Conservation (phyloP, 73 alveolate species). For the Effrenium voratum region DNA sequence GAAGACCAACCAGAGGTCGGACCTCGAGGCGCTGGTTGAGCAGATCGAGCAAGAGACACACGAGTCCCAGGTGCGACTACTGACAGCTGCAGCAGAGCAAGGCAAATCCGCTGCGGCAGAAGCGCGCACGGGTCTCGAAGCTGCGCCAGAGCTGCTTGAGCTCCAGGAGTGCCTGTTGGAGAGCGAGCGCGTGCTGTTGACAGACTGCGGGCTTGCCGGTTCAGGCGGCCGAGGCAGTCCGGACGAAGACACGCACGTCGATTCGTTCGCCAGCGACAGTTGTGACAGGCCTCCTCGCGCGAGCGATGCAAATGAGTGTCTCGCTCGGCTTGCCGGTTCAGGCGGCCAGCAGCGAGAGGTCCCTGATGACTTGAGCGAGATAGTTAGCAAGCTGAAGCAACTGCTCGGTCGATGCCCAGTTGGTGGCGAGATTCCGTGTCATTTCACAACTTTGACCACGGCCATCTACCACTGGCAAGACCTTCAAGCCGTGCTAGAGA, state of each 20-base stretch:
- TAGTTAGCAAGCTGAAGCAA: neutral
- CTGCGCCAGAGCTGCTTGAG: neutral
- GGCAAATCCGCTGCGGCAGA: neutral
- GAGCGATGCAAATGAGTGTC: neutral
- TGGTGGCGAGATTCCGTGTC: slow-evolving; percentile 7
- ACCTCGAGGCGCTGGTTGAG: neutral
- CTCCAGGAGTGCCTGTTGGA: neutral
- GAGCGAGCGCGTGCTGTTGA: neutral
- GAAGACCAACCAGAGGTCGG: neutral
- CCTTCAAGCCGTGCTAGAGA: neutral
- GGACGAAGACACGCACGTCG: neutral
- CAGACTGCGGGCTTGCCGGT: neutral
- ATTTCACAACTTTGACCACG: neutral
- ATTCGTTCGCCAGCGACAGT: too few relatives aligned
- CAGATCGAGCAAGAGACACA: slow-evolving; percentile 8
- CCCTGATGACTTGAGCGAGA: neutral
- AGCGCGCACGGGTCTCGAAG: neutral
- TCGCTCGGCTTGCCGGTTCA: neutral
- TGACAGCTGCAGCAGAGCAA: too few relatives aligned
- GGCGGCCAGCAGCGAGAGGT: neutral
- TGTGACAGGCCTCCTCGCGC: neutral
- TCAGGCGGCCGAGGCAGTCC: neutral
- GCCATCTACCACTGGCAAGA: slow-evolving; percentile 1
- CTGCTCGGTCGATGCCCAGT: neutral
- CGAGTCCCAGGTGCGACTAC: neutral